Base-by-base conservation (phyloP, 257 asterid species). In the Penstemon barbatus region DNA sequence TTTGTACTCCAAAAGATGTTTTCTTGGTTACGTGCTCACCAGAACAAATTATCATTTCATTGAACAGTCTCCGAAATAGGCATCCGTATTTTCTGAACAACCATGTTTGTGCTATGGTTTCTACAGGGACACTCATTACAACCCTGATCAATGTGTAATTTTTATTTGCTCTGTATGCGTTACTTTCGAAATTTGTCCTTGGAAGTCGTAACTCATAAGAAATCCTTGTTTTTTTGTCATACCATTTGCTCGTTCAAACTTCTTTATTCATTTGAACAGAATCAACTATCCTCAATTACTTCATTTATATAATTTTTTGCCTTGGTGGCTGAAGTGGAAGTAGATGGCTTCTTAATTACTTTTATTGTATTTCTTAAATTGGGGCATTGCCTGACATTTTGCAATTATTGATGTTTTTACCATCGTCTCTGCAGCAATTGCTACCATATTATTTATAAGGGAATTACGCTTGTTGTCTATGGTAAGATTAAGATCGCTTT, bases 401-500 rank as follows among this genome's bases (percentile, higher is more conserved):
- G 15, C 19, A 40, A 44, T 46, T 33, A 15, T 51, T 63, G 42
- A 55, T 54, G 57, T 25, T 56, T 43, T 54, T 54, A 43, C 61
- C 33, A 37, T 63, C 59, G 57, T 15, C 77, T 69, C 56, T 84
- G 90, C 96, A 93, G 99, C 84, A 68, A 93, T 93, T 76, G 86
- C 93, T 13, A 77, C 90, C 55, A 66, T 91, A 79, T 77, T 93
- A 79, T 87, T 93, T 82, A 73, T 91, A 5, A 81, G 96, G 72
- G 88, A 93, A 71, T 39, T 90, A 61, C 83, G 83, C 51, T 8
- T 85, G 62, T 73, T 82, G 66, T 73, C 87, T 61, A 71, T 53
- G 91, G 99, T 91, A 84, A 75, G 80, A 56, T 66, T 91, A 84
- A 75, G 80, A 56, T 66, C 10, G 71, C 48, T 61, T 62, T 6